phyloP scores from a whole-genome alignment of 768 basidiomycete genomes.

The Mycena amicta region DNA sequence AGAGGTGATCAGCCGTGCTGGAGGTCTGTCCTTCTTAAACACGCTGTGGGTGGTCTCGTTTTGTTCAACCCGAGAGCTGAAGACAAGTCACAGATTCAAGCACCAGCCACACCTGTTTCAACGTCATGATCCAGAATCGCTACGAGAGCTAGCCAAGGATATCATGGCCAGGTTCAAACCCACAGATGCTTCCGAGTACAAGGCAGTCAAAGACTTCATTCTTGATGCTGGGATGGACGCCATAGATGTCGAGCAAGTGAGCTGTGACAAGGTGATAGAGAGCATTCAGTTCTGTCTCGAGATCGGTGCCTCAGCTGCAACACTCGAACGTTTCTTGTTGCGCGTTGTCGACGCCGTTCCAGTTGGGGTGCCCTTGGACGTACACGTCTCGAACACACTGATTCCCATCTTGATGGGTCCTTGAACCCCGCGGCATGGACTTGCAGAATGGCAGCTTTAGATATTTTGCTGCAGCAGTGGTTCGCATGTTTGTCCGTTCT shows the following conservation, averaged over 20 bases:
- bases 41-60: constrained; percentile 1
- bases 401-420: background rate
- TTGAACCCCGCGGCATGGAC: background rate
- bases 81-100: background rate
- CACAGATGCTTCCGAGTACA: background rate
- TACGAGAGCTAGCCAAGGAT: background rate
- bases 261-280: background rate
- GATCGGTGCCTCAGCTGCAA: background rate
- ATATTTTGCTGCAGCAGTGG: background rate
- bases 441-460: background rate
- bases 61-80: no score
- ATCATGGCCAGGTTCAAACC: background rate
- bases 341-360: background rate
- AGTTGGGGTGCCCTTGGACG: background rate
- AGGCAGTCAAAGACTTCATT: background rate
- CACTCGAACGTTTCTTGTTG: background rate
- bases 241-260: background rate
- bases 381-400: background rate
- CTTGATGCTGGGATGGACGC: background rate
- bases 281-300: constrained; percentile 9
- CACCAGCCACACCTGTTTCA: constrained; percentile 1
- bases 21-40: background rate
- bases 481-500: no score
- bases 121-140: background rate
- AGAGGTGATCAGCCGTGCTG: background rate